phyloP scores from a whole-genome alignment of 495 filamentous ascomycete species.

The Beverwykella pulmonaria region DNA sequence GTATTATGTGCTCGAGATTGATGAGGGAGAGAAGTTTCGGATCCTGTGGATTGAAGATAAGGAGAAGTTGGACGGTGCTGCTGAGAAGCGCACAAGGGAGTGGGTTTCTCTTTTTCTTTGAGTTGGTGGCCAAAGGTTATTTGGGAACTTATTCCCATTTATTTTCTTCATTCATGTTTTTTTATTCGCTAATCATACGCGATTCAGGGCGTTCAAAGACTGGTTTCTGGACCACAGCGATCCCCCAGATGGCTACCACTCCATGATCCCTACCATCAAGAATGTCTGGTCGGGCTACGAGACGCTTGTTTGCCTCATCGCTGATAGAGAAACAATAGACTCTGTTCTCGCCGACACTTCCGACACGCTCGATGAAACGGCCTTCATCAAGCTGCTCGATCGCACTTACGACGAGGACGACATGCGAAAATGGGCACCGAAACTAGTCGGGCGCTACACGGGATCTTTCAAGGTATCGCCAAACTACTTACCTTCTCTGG shows the following conservation, averaged over 20 bases:
- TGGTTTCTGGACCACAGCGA: constrained; percentile 10
- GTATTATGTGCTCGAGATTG: neutral
- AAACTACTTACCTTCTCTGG: constrained; percentile 6
- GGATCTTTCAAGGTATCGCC: constrained; percentile 14
- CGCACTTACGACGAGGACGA: constrained; percentile 4
- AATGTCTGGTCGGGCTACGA: constrained; percentile 3
- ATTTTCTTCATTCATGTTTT: neutral
- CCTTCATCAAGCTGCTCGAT: constrained; percentile 6
- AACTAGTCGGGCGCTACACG: constrained; percentile 3
- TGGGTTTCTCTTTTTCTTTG: neutral
- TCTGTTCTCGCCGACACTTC: constrained; percentile 6
- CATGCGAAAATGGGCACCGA: constrained; percentile 1
- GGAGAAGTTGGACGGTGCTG: neutral
- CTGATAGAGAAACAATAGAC: neutral
- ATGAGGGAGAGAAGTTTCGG: constrained; percentile 2
- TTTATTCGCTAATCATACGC: neutral
- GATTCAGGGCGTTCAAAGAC: neutral
- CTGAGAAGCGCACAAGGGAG: neutral
- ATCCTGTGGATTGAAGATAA: constrained; percentile 3
- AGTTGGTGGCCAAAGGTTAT: neutral
- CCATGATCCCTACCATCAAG: neutral
- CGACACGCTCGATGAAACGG: neutral
- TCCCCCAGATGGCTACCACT: neutral
- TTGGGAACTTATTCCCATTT: neutral
- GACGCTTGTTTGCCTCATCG: neutral